Evolutionary conservation across 257 asterid genomes (phyloP), one percentile per base, ranked within the genome.

Genomic region (Misopates orontium): DNA sequence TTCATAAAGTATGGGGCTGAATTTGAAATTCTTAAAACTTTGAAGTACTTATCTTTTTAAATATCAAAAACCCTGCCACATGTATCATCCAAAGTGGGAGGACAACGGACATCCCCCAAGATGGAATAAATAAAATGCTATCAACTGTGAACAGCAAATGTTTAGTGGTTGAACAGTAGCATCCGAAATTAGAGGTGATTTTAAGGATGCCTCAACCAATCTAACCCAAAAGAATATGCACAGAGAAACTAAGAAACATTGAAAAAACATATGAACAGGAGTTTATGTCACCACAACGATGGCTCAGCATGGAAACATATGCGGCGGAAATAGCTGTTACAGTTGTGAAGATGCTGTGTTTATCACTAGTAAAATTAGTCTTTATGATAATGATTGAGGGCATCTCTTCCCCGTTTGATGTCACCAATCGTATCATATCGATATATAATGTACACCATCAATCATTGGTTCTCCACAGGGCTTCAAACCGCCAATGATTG

Each of bases 231-330:
- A 19, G 60, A 64, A 21, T 52, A 53, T 66, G 50, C 70, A 65
- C 71, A 55, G 25, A 56, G 25, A 68, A 45, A 58, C 14, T 18
- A n/a, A 39, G 24, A 39, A 45, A 41, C 32, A 66, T 6, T 28
- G 3, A 1, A 2, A 5, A 50, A 10, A 12, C 36, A 54, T 55
- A 54, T 63, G 28, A 36, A 41, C 68, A 52, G 42, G 31, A n/a
- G 55, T 62, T 53, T 42, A 68, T n/a, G 60, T n/a, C n/a, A n/a
- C n/a, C n/a, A 68, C 67, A 40, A 56, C 66, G 71, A 60, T 47
- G 52, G 16, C 58, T 54, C 65, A 51, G 72, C 68, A 62, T 70
- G n/a, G n/a, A n/a, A n/a, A n/a, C n/a, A n/a, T n/a, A n/a, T n/a
- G n/a, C n/a, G n/a, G n/a, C n/a, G n/a, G n/a, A n/a, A n/a, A n/a